phyloP scores from a whole-genome alignment of 2,329 filamentous ascomycete species.

The Colletotrichum sp. region DNA sequence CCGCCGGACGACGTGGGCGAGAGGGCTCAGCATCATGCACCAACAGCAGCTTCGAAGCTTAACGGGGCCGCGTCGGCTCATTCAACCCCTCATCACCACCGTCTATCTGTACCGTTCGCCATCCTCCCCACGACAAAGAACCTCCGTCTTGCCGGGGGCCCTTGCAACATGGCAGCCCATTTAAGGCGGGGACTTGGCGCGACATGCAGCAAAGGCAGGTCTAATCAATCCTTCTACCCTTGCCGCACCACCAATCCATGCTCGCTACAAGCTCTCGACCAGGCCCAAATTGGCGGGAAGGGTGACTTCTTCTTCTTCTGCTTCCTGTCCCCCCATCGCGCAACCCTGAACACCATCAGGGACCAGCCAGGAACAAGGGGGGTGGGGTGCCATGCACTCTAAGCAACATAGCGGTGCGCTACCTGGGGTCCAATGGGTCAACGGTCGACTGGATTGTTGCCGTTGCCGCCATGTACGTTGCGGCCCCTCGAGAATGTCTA shows the following conservation, averaged over 20 bases:
- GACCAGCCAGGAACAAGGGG: slow-evolving; percentile 10
- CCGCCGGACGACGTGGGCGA: slow-evolving; percentile 9
- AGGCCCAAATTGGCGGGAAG: slow-evolving; percentile 1
- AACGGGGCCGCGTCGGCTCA: slow-evolving; percentile 17
- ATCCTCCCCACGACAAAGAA: background rate
- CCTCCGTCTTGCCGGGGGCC: background rate
- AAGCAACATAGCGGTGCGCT: slow-evolving; percentile 13
- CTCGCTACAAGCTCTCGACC: slow-evolving; percentile 10
- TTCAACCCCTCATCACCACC: slow-evolving; percentile 8
- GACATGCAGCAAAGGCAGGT: background rate
- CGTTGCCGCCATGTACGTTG: slow-evolving; percentile 1
- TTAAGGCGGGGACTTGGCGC: background rate
- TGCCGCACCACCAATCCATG: slow-evolving; percentile 7
- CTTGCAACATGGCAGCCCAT: slow-evolving; percentile 3
- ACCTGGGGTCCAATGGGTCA: slow-evolving; percentile 5
- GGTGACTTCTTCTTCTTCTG: slow-evolving; percentile 2
- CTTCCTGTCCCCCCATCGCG: background rate
- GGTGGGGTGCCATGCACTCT: slow-evolving; percentile 1
- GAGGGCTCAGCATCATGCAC: slow-evolving; percentile 20
- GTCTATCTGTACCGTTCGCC: slow-evolving; percentile 9
- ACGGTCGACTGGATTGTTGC: slow-evolving; percentile 1
- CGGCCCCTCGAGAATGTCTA: background rate
- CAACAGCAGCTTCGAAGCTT: slow-evolving; percentile 11
- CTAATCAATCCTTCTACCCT: background rate
- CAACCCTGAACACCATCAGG: slow-evolving; percentile 5